Conservation (phyloP, 2,329 filamentous ascomycete species). For the Stachybotrys elegans region DNA sequence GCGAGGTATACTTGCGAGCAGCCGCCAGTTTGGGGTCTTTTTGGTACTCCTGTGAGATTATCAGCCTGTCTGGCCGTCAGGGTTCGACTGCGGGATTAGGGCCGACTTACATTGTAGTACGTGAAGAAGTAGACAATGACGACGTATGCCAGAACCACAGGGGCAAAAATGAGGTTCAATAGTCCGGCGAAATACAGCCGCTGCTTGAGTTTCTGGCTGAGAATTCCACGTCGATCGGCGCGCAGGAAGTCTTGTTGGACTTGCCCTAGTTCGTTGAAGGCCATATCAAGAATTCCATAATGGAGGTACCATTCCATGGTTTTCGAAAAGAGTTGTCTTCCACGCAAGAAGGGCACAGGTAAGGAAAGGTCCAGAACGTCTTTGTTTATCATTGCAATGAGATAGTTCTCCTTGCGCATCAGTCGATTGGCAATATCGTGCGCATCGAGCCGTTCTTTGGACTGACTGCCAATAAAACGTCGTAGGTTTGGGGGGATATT, state of each 20-base stretch:
- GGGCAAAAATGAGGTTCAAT: conserved; percentile 81
- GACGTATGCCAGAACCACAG: conserved; percentile 82
- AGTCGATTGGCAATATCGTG: conserved; percentile 95
- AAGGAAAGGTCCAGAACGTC: conserved; percentile 85
- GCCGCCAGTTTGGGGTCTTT: conserved; percentile 88
- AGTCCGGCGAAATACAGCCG: conserved; percentile 79
- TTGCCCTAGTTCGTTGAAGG: conserved; percentile 86
- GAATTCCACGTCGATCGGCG: conserved; percentile 69
- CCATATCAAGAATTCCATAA: conserved; percentile 85
- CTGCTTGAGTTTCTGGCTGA: conserved; percentile 72
- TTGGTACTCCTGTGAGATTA: conserved; percentile 69
- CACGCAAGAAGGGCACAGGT: conserved; percentile 75
- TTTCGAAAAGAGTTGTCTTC: conserved; percentile 78
- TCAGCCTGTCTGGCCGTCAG: conserved; percentile 1
- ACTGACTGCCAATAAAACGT: conserved; percentile 70
- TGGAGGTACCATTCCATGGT: conserved; percentile 91
- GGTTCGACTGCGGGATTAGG: not conserved
- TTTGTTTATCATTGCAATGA: conserved; percentile 97
- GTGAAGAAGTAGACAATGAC: conserved; percentile 88
- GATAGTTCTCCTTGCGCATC: conserved; percentile 95
- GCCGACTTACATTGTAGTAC: conserved; percentile 73
- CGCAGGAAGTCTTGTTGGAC: conserved; percentile 82
- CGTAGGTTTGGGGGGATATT: conserved; percentile 48
- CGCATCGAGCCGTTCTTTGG: conserved; percentile 89
- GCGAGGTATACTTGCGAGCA: conserved; percentile 76